Evolutionary conservation across 139 green algal genomes (phyloP), one percentile per base, ranked within the genome.

Genomic region (Desmodesmus armatus): DNA sequence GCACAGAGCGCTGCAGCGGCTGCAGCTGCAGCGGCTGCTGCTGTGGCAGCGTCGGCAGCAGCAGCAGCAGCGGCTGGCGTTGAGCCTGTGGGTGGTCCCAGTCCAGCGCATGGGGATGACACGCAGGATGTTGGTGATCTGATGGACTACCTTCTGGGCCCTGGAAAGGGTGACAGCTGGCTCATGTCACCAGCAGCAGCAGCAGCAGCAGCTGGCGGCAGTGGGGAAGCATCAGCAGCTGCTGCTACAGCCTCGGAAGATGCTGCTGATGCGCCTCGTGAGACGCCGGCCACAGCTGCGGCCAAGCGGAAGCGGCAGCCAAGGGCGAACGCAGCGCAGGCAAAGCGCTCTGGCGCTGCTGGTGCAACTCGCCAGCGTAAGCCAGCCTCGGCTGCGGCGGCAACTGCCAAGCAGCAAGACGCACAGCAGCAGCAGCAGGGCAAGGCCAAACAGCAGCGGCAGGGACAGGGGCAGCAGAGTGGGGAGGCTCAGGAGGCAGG

Each of bases 151-250:
- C 55, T 82, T 23, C 7, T 71, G 37, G 74, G 74, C 51, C 19
- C 37, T n/a, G 76, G 76, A n/a, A n/a, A n/a, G 17, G 49, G 25
- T 27, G 76, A 82, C 55, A 82, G 76, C 76, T 82, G 76, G 76
- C 35, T 82, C 6, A n/a, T 72, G 76, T 55, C 76, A n/a, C 76
- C 76, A 7, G 76, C 37, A 47, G 55, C 21, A 39, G 37, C 53
- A 21, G 76, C 39, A 41, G 0, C 37, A 44, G 77, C 60, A 67
- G 19, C 5, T 67, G 37, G 29, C 19, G 35, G 40, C 60, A 49
- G 40, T 0, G 3, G 4, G 6, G 3, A 39, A 43, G 74, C 44
- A 69, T 69, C 84, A 74, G 71, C 84, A 63, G 80, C 67, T 1
- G 63, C 63, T 27, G 69, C 77, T 17, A 78, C 63, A 62, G 87